Conservation (phyloP, 1,139 yeast genomes). For the Nadsonia starkeyi-henricii region DNA sequence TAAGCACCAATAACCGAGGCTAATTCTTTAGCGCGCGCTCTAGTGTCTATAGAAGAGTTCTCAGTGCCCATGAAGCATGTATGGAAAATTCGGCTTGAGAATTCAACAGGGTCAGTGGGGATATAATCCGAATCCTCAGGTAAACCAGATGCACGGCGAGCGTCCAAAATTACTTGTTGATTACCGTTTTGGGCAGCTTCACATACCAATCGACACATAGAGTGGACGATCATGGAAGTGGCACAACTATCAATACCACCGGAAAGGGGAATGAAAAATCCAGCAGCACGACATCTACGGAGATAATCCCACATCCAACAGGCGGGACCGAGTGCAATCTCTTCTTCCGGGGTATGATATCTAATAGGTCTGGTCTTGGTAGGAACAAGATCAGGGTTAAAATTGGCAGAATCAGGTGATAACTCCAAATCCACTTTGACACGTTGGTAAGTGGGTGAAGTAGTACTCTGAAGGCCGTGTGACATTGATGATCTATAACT, state of each 20-base stretch:
- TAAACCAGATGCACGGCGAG: slow-evolving; percentile 44
- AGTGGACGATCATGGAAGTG: slow-evolving; percentile 84
- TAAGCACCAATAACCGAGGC: slow-evolving; percentile 71
- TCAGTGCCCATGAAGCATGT: slow-evolving; percentile 93
- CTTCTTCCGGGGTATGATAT: slow-evolving; percentile 82
- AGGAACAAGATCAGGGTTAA: slow-evolving; percentile 55
- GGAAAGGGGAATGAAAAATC: slow-evolving; percentile 81
- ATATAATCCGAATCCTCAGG: slow-evolving; percentile 38
- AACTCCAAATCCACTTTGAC: slow-evolving; percentile 31
- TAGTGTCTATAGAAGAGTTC: slow-evolving; percentile 80
- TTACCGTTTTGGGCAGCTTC: slow-evolving; percentile 54
- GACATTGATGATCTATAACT: slow-evolving; percentile 58
- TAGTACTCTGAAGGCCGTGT: slow-evolving; percentile 53
- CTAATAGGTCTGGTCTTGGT: slow-evolving; percentile 33
- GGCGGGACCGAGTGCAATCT: slow-evolving; percentile 95
- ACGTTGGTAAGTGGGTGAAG: slow-evolving; percentile 41
- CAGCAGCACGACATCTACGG: slow-evolving; percentile 78
- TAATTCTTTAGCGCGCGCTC: slow-evolving; percentile 66
- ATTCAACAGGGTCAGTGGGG: slow-evolving; percentile 62
- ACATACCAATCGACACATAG: slow-evolving; percentile 81
- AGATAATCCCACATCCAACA: slow-evolving; percentile 99
- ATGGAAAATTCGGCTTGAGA: slow-evolving; percentile 65
- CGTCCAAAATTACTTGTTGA: slow-evolving; percentile 61
- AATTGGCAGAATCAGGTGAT: slow-evolving; percentile 23
- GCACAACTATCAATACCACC: slow-evolving; percentile 99